Evolutionary conservation across 2,329 filamentous ascomycete species (phyloP).

Genomic region (Hymenotorrendiella dingleyae): DNA sequence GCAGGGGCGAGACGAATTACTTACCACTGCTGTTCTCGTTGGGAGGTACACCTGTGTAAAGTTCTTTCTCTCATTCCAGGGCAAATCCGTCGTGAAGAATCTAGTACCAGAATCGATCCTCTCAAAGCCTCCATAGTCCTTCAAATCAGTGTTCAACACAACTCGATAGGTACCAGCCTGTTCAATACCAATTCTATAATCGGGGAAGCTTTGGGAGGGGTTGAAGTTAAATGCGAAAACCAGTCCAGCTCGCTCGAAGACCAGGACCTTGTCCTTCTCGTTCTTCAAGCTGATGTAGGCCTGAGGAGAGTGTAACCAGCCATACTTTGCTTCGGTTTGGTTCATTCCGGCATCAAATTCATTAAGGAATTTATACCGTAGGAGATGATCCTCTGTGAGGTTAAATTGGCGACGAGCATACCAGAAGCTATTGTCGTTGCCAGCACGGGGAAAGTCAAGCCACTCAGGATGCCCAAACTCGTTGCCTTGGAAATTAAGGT

Average conservation of each 20-base stretch:
- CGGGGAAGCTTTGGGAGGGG: conserved; percentile 73
- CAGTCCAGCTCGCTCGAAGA: conserved; percentile 86
- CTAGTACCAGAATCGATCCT: conserved; percentile 73
- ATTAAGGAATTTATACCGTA: conserved; percentile 88
- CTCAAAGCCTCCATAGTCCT: conserved; percentile 71
- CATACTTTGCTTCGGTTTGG: conserved; percentile 76
- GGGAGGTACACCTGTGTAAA: conserved; percentile 91
- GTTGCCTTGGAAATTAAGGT: conserved; percentile 98
- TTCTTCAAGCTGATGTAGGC: conserved; percentile 94
- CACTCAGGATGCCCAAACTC: conserved; percentile 98
- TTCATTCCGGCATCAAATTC: conserved; percentile 94
- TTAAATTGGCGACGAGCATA: conserved; percentile 93
- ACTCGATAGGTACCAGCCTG: conserved; percentile 78
- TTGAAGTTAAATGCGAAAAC: conserved; percentile 98
- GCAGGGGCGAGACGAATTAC: conserved; percentile 29
- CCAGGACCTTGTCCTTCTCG: conserved; percentile 87
- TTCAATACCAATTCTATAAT: conserved; percentile 89
- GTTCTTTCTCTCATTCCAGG: conserved; percentile 86
- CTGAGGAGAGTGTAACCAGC: conserved; percentile 81
- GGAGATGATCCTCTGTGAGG: conserved; percentile 74
- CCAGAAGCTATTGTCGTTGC: conserved; percentile 90
- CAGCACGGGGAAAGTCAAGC: conserved; percentile 94
- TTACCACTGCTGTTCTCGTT: conserved; percentile 73
- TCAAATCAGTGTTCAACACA: conserved; percentile 74
- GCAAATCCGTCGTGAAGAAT: conserved; percentile 87